A percentile compares a stretch with the other conserved stretches of the same genome.
These are phyloP conservation scores for Microthlaspi erraticum DNA, from an alignment of 345 rosid genomes.

Conservation along the genomic window DNA sequence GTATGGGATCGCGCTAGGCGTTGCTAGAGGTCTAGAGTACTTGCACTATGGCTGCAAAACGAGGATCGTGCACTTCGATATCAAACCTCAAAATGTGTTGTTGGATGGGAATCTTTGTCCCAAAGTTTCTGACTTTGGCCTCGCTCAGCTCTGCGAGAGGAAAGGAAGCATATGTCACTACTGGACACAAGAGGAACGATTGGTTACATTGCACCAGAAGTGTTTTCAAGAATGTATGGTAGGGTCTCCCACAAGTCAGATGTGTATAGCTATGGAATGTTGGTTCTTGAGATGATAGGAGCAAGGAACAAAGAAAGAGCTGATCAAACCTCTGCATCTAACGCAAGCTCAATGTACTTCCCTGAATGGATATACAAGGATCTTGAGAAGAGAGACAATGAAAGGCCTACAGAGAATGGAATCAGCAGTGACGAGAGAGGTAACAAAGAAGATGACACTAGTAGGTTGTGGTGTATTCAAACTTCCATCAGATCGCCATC, in stretches of 20 bases:
- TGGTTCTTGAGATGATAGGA: slow-evolving; percentile 52
- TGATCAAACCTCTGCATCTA: too few relatives aligned
- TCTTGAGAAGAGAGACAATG: slow-evolving; percentile 31
- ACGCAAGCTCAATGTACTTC: slow-evolving; percentile 50
- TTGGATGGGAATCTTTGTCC: slow-evolving; percentile 47
- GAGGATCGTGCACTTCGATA: slow-evolving; percentile 58
- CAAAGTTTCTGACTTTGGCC: slow-evolving; percentile 60
- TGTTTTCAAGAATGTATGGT: slow-evolving; percentile 47
- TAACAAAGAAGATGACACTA: slow-evolving; percentile 36
- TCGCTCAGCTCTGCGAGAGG: slow-evolving; percentile 51
- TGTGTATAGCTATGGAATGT: slow-evolving; percentile 60
- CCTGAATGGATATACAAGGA: slow-evolving; percentile 44
- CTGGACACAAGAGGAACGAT: slow-evolving; percentile 49
- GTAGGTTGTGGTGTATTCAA: slow-evolving; percentile 50
- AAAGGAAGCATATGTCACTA: slow-evolving; percentile 47
- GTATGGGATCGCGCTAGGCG: slow-evolving; percentile 39
- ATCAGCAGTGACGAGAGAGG: slow-evolving; percentile 13
- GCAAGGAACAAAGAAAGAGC: too few relatives aligned
- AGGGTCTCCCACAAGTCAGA: slow-evolving; percentile 51
- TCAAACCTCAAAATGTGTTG: slow-evolving; percentile 57
- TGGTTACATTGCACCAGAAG: slow-evolving; percentile 59
- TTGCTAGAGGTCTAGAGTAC: slow-evolving; percentile 59
- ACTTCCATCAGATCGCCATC: slow-evolving; percentile 33
- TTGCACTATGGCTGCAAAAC: slow-evolving; percentile 58
- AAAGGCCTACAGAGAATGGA: not conserved